Percentiles rank a stretch among this genome's conserved stretches.
phyloP scores from a whole-genome alignment of 768 basidiomycete species.

The Mycena vitilis region DNA sequence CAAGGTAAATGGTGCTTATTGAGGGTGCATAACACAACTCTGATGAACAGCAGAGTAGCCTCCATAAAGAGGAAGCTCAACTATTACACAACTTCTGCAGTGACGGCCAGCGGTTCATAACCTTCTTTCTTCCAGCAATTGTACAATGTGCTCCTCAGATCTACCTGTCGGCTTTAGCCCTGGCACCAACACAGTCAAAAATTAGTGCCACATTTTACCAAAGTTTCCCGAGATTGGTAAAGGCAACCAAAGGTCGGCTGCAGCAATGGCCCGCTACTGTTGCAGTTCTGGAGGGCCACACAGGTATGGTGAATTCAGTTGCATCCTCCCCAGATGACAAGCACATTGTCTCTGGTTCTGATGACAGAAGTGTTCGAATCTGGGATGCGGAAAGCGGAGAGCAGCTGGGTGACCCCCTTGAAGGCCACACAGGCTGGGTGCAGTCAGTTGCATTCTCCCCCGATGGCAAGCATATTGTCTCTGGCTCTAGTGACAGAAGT shows the following conservation, averaged over 20 bases:
- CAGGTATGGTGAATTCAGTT: no score
- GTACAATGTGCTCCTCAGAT: neutral
- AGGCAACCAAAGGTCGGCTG: neutral
- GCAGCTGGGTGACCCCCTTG: neutral
- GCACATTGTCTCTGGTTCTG: no score
- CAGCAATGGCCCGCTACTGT: neutral
- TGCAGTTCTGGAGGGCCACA: neutral
- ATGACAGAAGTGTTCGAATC: no score
- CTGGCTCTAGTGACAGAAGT: neutral
- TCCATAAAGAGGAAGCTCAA: no score
- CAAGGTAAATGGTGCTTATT: neutral
- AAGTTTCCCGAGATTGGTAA: neutral
- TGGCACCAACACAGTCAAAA: neutral
- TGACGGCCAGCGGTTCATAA: neutral
- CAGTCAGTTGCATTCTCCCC: neutral
- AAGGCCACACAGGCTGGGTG: neutral
- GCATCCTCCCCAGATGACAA: no score
- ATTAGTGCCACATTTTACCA: neutral
- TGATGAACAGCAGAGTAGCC: neutral
- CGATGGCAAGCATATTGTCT: neutral
- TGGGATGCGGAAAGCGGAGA: no score
- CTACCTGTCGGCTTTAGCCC: neutral
- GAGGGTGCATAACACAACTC: neutral
- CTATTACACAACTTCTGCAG: neutral
- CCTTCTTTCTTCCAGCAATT: neutral